Evolutionary conservation across 345 rosid genomes (phyloP).

Genomic region (Populus pruinosa): DNA sequence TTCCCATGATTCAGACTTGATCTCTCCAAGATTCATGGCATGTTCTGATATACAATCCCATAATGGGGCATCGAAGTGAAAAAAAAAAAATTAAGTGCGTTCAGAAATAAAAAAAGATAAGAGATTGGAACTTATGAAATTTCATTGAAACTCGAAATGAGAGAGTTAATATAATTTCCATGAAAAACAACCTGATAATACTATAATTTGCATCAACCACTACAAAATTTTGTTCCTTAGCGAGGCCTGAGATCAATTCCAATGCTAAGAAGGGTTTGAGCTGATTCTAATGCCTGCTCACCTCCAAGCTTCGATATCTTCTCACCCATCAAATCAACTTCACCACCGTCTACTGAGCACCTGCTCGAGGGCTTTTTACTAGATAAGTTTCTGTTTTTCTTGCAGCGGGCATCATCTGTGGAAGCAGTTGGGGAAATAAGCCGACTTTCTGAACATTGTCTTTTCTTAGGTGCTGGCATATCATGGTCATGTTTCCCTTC

Average conservation of each 20-base stretch:
- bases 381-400: conserved; percentile 2
- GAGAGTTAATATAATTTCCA: not conserved
- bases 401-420: not conserved
- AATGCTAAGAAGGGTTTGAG: conserved; percentile 27
- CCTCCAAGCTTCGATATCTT: conserved; percentile 29
- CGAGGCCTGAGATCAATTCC: conserved; percentile 9
- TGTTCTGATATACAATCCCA: no score
- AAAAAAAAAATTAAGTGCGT: no score
- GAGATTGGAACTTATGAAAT: not conserved
- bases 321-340: conserved; percentile 16
- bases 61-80: no score
- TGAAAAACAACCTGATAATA: not conserved
- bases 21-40: no score
- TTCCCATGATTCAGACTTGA: no score
- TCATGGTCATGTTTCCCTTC: conserved; percentile 27
- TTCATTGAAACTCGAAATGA: conserved; percentile 2
- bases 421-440: not conserved
- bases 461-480: conserved; percentile 19
- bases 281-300: conserved; percentile 25
- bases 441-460: not conserved
- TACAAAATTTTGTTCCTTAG: not conserved
- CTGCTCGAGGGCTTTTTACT: not conserved
- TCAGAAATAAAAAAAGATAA: not conserved
- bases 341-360: not conserved
- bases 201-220: not conserved